These are phyloP conservation scores for Centaurea solstitialis DNA, from an alignment of 129 eudicot species.

Conservation along the genomic window DNA sequence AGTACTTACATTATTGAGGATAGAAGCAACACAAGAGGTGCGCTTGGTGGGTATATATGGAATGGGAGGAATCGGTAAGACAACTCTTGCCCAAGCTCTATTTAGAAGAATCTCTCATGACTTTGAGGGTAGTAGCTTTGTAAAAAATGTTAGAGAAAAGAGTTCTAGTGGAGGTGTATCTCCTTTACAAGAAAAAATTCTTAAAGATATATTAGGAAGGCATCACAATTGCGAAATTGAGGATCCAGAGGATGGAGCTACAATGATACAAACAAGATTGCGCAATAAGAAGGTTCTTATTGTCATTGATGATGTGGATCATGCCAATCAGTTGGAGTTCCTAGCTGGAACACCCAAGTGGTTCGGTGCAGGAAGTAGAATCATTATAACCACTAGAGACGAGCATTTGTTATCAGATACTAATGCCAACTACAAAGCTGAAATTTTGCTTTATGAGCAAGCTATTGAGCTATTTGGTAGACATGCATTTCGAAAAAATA, in stretches of 20 bases:
- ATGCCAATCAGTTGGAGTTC: slow-evolving; percentile 14
- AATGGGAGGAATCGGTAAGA: no score
- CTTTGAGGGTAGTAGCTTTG: no score
- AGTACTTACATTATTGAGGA: background rate
- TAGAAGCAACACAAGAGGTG: background rate
- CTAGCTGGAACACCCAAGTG: slow-evolving; percentile 13
- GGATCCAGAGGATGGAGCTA: background rate
- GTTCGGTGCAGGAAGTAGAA: slow-evolving; percentile 26
- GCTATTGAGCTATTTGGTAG: slow-evolving; percentile 7
- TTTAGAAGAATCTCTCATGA: no score
- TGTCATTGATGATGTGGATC: background rate
- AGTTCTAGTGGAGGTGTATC: background rate
- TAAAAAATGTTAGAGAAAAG: background rate
- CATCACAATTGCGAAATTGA: background rate
- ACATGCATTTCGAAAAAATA: slow-evolving; percentile 1
- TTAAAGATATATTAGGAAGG: background rate
- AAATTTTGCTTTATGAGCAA: background rate
- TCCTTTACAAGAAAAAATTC: slow-evolving; percentile 7
- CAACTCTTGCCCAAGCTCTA: no score
- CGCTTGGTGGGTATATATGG: background rate
- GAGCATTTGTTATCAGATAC: background rate
- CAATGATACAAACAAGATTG: background rate
- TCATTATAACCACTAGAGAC: no score
- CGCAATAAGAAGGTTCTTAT: background rate
- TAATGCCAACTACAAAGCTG: background rate